phyloP scores from a whole-genome alignment of 805 yeast species.

The Spathaspora gorwiae region DNA sequence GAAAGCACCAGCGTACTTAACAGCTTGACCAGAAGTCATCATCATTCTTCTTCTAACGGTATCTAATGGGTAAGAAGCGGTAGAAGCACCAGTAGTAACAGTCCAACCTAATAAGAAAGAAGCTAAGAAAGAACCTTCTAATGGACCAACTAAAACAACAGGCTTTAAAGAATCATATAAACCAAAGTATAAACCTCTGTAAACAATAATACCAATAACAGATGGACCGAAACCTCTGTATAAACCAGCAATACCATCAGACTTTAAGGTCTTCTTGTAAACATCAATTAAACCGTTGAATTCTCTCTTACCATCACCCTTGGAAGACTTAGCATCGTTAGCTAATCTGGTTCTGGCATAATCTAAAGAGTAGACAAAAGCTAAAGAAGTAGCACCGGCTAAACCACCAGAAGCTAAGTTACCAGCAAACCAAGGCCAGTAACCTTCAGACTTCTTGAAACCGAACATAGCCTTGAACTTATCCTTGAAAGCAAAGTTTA shows the following conservation, averaged over 20 bases:
- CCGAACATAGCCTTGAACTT: conserved; percentile 93
- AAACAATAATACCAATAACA: conserved; percentile 93
- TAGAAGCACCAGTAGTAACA: conserved; percentile 97
- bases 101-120: conserved; percentile 96
- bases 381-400: conserved; percentile 94
- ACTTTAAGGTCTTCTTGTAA: conserved; percentile 89
- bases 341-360: conserved; percentile 99
- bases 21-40: conserved; percentile 99
- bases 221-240: conserved; percentile 99
- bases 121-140: conserved; percentile 92
- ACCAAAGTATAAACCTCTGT: conserved; percentile 99
- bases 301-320: conserved; percentile 88
- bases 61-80: conserved; percentile 98
- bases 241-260: conserved; percentile 97
- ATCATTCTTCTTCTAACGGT: conserved; percentile 99
- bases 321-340: conserved; percentile 89
- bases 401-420: conserved; percentile 98
- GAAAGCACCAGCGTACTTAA: conserved; percentile 91
- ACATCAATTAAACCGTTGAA: conserved; percentile 97
- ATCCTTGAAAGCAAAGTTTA: conserved; percentile 98
- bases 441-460: conserved; percentile 92
- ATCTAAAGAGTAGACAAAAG: conserved; percentile 94
- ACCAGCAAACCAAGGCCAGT: conserved; percentile 94
- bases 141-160: conserved; percentile 86
- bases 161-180: conserved; percentile 96